Evolutionary conservation across 352 stramenopile genomes (phyloP), one percentile per base, ranked within the genome.

Genomic region (Phytophthora uliginosa): DNA sequence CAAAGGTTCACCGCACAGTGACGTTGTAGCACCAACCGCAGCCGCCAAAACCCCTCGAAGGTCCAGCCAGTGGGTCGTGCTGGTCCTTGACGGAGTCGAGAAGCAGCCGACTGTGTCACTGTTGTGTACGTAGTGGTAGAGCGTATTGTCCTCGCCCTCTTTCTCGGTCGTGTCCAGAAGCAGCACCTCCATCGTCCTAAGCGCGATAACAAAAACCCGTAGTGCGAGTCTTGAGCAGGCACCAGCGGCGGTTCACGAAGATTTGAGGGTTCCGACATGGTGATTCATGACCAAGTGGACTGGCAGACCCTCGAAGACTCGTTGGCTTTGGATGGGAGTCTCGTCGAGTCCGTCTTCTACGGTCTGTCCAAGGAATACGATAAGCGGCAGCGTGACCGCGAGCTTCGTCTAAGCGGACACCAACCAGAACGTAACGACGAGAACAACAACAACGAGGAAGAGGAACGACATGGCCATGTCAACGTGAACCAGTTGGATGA

Each of bases 81-180:
- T 45, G 0, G 24, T n/a, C 18, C 28, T 56, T 34, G 48, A 60
- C 50, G 18, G 34, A 13, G 48, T 56, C 38, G 66, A 75, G 40
- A 75, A 72, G 34, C 59, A 60, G 17, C 50, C 60, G n/a, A 63
- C 58, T 5, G 26, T 34, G 18, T 45, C 13, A 36, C 55, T 63
- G 4, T 28, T 59, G 24, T 69, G 59, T 8, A 59, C 54, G 24
- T 69, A 81, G 55, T 87, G 83, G 54, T 91, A 83, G 24, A 94
- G 75, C 22, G 66, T 69, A 42, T 92, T 94, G 74, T 91, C 85
- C 66, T 94, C 82, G 28, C 84, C 86, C 68, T 94, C 86, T 26
- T 84, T 85, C 71, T 92, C 78, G 0, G 73, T 84, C 66, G 85
- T 92, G 59, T 91, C 83, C 20, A 94, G 73, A 47, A 92, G 55